phyloP scores from a whole-genome alignment of 345 rosid species.

The Ricinus communis region DNA sequence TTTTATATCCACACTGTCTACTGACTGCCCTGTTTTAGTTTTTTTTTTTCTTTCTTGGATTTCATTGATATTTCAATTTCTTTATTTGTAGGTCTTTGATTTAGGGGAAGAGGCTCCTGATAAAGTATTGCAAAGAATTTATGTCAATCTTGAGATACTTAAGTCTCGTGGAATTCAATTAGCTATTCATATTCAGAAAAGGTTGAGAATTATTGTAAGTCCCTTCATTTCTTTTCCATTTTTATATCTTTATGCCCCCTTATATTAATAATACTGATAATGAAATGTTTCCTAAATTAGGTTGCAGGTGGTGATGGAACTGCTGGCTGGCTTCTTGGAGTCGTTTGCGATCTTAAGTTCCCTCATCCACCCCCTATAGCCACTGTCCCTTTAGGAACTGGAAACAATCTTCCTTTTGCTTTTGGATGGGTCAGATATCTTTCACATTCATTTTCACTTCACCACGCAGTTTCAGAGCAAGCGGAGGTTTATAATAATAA shows the following conservation, averaged over 20 bases:
- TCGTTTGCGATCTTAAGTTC: conserved; percentile 82
- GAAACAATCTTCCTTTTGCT: conserved; percentile 91
- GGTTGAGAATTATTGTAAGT: conserved; percentile 70
- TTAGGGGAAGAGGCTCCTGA: conserved; percentile 69
- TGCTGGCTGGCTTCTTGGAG: conserved; percentile 97
- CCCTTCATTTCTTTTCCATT: background rate
- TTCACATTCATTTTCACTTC: background rate
- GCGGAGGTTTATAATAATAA: no score
- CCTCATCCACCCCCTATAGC: conserved; percentile 90
- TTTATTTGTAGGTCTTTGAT: conserved; percentile 68
- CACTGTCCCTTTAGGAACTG: conserved; percentile 93
- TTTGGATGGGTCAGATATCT: conserved; percentile 81
- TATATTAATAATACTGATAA: background rate
- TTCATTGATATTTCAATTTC: background rate
- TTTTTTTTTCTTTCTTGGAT: background rate
- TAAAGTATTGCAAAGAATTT: conserved; percentile 51
- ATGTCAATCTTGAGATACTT: conserved; percentile 59
- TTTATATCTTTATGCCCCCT: background rate
- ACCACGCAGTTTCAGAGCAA: no score
- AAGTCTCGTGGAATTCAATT: conserved; percentile 43
- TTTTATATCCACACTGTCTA: no score
- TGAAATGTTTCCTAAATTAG: conserved; percentile 30
- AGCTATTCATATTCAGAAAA: conserved; percentile 49
- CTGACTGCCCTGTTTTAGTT: no score
- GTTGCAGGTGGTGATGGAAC: conserved; percentile 99